Percentiles rank a stretch among this genome's conserved stretches.
phyloP scores from a whole-genome alignment of 1,284 basidiomycete genomes.

The Pisolithus thermaeus region DNA sequence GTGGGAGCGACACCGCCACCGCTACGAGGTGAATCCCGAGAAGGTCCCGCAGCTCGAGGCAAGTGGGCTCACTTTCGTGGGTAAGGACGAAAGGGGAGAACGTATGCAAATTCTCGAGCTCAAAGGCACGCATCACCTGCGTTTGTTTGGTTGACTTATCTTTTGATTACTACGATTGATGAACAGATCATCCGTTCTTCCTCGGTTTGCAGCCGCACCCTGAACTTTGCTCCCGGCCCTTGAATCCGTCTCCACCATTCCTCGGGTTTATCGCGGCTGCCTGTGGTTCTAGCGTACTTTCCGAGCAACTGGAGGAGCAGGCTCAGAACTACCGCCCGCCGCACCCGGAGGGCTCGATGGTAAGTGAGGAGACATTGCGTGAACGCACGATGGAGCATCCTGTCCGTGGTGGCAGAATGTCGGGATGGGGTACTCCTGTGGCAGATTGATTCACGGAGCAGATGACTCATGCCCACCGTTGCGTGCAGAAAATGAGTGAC shows the following conservation, averaged over 20 bases:
- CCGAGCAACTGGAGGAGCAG: constrained; percentile 74
- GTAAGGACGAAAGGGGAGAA: constrained; percentile 93
- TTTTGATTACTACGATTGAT: neutral
- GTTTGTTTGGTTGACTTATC: neutral
- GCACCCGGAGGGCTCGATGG: constrained; percentile 47
- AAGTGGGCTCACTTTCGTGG: constrained; percentile 80
- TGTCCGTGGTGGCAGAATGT: constrained; percentile 18
- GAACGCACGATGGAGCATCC: constrained; percentile 27
- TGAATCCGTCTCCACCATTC: constrained; percentile 98
- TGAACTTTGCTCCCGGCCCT: constrained; percentile 97
- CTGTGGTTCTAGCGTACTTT: constrained; percentile 49
- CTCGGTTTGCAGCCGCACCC: constrained; percentile 95
- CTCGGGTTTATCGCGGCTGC: constrained; percentile 93
- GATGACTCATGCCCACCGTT: no score
- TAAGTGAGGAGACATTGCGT: constrained; percentile 39
- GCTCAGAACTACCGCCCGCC: constrained; percentile 42
- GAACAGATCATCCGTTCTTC: constrained; percentile 89
- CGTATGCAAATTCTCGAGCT: constrained; percentile 97
- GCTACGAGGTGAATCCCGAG: constrained; percentile 95
- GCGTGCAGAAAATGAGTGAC: no score
- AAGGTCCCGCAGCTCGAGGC: constrained; percentile 73
- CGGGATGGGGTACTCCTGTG: constrained; percentile 16
- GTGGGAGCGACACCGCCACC: constrained; percentile 97
- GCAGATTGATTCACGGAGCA: constrained; percentile 7
- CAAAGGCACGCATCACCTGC: constrained; percentile 45